Evolutionary conservation across 371 early-diverging fungal species (phyloP), one percentile per base, ranked within the genome.

Genomic region (Zychaea mexicana): DNA sequence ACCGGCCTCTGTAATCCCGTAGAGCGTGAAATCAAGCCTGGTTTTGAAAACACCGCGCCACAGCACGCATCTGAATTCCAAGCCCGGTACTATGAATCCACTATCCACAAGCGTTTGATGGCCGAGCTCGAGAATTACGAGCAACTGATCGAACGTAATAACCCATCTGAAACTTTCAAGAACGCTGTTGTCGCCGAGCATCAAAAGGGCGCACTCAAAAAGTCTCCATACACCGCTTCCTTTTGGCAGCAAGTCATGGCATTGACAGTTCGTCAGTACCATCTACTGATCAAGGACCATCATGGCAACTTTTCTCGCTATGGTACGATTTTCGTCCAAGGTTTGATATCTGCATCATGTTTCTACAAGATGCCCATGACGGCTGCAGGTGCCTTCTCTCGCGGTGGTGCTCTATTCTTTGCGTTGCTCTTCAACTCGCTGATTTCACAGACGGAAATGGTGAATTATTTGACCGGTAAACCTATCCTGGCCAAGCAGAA

Each of bases 401-500:
- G 92, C 28, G 88, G 89, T 32, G 90, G 53, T 27, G 90, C 84
- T n/a, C 61, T 88, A 2, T 85, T 87, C 53, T 85, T 86, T 52
- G 73, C 81, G 4, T 63, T 85, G 1, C 61, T 89, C 13, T 85
- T 86, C 67, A 86, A 81, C 45, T 62, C 85, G 10, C 75, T 89
- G 21, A 68, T 84, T 15, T 69, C 83, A 15, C 80, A 83, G 62
- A 61, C 83, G 8, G 85, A 85, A 64, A 56, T 86, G 12, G 81
- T 85, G 10, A 68, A 70, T 13, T 78, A 76, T 53, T 64, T 87
- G 55, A 76, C 74, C 26, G 88, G 87, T 36, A 84, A 89, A 15
- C 85, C 82, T 10, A 71, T 88, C 26, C 62, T 90, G 7, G 85
- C 88, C 64, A 91, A 89, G 61, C 90, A 90, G 71, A 88, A 88